Conservation (phyloP, 2,329 filamentous ascomycete genomes). For the Pseudogymnoascus sp. region DNA sequence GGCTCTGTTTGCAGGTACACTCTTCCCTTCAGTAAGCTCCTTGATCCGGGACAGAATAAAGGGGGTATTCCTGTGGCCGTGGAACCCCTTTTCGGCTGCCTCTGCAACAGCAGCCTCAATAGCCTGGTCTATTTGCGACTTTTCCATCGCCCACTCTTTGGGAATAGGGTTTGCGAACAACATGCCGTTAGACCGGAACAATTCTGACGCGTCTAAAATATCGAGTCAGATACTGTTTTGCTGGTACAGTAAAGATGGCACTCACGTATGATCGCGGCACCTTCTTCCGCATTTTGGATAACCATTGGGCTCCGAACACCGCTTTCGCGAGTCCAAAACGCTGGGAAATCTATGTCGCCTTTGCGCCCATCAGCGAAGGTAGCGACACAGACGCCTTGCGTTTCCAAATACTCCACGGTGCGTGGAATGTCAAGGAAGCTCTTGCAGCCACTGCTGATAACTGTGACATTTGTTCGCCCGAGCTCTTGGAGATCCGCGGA, state of each 20-base stretch:
- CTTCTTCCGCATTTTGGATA: slow-evolving; percentile 68
- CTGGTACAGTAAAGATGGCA: slow-evolving; percentile 13
- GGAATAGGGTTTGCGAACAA: slow-evolving; percentile 81
- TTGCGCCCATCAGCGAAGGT: slow-evolving; percentile 80
- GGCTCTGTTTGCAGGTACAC: slow-evolving; percentile 55
- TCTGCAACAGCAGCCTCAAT: slow-evolving; percentile 49
- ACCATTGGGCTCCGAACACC: slow-evolving; percentile 71
- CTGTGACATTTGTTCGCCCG: slow-evolving; percentile 78
- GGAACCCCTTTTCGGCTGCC: slow-evolving; percentile 46
- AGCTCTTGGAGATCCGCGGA: slow-evolving; percentile 94
- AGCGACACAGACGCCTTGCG: slow-evolving; percentile 69
- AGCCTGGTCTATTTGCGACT: slow-evolving; percentile 49
- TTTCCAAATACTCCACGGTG: slow-evolving; percentile 72
- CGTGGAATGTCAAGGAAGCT: slow-evolving; percentile 89
- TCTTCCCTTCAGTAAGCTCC: slow-evolving; percentile 56
- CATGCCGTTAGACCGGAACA: slow-evolving; percentile 58
- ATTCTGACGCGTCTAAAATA: slow-evolving; percentile 59
- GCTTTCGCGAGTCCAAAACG: slow-evolving; percentile 87
- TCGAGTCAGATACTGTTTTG: background rate
- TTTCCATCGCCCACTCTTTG: slow-evolving; percentile 50
- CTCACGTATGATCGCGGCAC: slow-evolving; percentile 76
- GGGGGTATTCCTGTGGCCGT: slow-evolving; percentile 62
- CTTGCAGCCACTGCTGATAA: slow-evolving; percentile 87
- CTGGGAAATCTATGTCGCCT: slow-evolving; percentile 74
- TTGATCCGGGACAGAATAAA: slow-evolving; percentile 63